These are phyloP conservation scores for Globisporangium heterothallicum DNA, from an alignment of 352 stramenopile species.

Conservation along the genomic window DNA sequence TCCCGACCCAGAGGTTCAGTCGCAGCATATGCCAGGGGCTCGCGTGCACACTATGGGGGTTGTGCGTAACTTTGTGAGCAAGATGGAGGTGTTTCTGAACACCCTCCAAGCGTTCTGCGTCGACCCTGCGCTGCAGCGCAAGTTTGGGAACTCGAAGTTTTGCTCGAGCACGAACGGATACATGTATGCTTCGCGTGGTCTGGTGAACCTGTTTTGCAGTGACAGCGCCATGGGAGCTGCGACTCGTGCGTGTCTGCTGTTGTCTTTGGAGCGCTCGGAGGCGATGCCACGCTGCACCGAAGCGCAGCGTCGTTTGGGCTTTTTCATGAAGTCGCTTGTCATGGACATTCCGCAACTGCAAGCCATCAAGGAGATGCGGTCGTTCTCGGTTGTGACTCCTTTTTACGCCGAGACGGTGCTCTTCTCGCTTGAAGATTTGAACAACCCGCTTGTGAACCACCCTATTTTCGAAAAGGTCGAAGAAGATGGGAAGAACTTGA, in stretches of 20 bases:
- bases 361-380: conserved; percentile 81
- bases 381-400: conserved; percentile 80
- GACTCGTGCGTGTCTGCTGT: conserved; percentile 54
- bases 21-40: conserved; percentile 56
- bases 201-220: conserved; percentile 69
- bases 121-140: conserved; percentile 52
- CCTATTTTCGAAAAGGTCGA: conserved; percentile 82
- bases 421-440: conserved; percentile 75
- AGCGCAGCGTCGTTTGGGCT: conserved; percentile 69
- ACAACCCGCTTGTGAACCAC: conserved; percentile 79
- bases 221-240: conserved; percentile 71
- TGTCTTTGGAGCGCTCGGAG: conserved; percentile 61
- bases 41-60: conserved; percentile 76
- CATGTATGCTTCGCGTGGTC: conserved; percentile 54
- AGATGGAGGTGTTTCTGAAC: conserved; percentile 78
- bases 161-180: conserved; percentile 61
- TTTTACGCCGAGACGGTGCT: conserved; percentile 82
- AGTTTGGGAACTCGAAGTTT: conserved; percentile 79
- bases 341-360: conserved; percentile 82
- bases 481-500: conserved; percentile 80
- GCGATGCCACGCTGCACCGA: conserved; percentile 61
- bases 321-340: conserved; percentile 84
- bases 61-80: conserved; percentile 85
- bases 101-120: conserved; percentile 62
- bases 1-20: conserved; percentile 67